Evolutionary conservation across 1,284 basidiomycete genomes (phyloP).

Genomic region (Mycosarcoma mackinlayi): DNA sequence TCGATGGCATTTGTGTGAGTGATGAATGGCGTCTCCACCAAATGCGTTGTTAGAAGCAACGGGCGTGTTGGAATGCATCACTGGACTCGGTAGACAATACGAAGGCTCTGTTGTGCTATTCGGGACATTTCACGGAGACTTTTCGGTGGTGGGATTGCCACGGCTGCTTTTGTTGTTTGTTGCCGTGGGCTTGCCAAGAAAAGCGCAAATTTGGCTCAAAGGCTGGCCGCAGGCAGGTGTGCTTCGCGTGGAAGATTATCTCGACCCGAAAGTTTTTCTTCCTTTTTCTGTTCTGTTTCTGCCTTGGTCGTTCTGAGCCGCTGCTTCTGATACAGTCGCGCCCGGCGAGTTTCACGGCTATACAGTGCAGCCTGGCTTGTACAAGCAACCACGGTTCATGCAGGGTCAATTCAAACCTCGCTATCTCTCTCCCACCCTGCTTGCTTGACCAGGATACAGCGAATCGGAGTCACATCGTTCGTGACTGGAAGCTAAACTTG

Average conservation of each 20-base stretch:
- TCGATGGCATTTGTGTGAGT: too few species aligned
- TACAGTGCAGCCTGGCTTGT: background rate
- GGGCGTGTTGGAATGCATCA: too few species aligned
- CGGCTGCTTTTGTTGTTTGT: too few species aligned
- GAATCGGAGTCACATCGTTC: background rate
- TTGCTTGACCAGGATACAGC: background rate
- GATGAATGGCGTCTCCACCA: too few species aligned
- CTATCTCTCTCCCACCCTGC: background rate
- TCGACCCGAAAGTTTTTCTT: background rate
- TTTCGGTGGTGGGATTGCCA: too few species aligned
- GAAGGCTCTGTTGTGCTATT: background rate
- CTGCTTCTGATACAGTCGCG: background rate
- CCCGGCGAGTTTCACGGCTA: background rate
- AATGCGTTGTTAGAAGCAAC: too few species aligned
- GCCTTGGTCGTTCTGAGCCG: too few species aligned
- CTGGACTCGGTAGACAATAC: too few species aligned
- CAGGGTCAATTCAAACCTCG: background rate
- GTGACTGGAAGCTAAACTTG: too few species aligned
- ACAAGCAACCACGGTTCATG: background rate
- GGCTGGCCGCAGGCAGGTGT: too few species aligned
- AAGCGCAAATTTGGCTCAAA: background rate
- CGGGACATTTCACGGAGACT: conserved; percentile 5
- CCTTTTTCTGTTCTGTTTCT: too few species aligned
- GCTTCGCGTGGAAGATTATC: background rate
- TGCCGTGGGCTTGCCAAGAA: too few species aligned